These are phyloP conservation scores for Actinomucor elegans DNA, from an alignment of 371 early-diverging fungal species.

Conservation along the genomic window DNA sequence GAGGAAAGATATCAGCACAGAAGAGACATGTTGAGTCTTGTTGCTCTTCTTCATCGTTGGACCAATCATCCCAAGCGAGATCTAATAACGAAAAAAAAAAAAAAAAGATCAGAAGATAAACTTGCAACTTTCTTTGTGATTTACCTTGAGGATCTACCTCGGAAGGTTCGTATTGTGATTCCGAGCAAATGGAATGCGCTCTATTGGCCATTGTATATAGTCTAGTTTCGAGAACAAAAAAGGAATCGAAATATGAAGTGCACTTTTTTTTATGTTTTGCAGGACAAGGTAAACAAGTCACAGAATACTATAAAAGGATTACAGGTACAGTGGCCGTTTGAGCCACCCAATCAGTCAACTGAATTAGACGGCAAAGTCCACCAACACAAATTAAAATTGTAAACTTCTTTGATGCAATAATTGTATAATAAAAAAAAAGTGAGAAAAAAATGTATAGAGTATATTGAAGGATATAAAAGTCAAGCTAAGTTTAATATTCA, in stretches of 20 bases:
- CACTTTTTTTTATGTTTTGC: slow-evolving; percentile 1
- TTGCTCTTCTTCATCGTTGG: slow-evolving; percentile 65
- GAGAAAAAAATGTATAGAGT: no score
- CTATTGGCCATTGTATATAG: not conserved
- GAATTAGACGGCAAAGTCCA: not conserved
- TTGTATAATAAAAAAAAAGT: no score
- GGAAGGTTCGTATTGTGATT: slow-evolving; percentile 39
- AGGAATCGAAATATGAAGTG: slow-evolving; percentile 5
- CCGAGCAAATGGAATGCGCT: not conserved
- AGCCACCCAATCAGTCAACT: not conserved
- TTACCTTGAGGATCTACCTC: slow-evolving; percentile 44
- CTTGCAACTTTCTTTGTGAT: no score
- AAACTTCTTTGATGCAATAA: no score
- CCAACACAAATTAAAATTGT: no score
- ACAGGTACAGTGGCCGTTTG: no score
- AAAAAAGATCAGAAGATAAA: no score
- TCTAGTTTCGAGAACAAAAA: not conserved
- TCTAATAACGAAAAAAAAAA: slow-evolving; percentile 11
- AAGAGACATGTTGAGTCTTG: slow-evolving; percentile 71
- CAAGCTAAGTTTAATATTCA: no score
- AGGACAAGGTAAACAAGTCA: slow-evolving; percentile 14
- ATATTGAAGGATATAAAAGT: no score
- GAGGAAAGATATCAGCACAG: slow-evolving; percentile 55
- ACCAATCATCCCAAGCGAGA: slow-evolving; percentile 77
- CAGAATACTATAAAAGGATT: no score